Percentiles rank a stretch among this genome's conserved stretches.
phyloP scores from a whole-genome alignment of 2,329 filamentous ascomycete species.

The Didymella segeticola region DNA sequence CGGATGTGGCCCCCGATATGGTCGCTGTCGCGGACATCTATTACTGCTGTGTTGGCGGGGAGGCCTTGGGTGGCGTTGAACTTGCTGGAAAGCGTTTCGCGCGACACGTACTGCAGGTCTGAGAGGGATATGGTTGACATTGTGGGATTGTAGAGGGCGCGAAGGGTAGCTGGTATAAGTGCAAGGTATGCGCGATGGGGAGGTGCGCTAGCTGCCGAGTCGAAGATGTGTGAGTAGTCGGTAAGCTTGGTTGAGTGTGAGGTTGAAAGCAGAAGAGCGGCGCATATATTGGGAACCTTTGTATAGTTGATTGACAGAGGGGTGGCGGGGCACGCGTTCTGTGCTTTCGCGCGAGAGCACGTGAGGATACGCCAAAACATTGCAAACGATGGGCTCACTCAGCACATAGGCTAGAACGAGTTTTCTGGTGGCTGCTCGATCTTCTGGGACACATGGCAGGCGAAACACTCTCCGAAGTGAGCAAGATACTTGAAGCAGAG shows the following conservation, averaged over 20 bases:
- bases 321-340: slow-evolving; percentile 6
- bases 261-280: background rate
- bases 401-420: background rate
- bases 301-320: background rate
- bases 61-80: slow-evolving; percentile 44
- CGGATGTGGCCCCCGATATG: slow-evolving; percentile 90
- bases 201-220: background rate
- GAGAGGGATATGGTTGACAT: slow-evolving; percentile 66
- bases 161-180: background rate
- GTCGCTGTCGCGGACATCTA: slow-evolving; percentile 92
- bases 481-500: background rate
- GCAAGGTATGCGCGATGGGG: background rate
- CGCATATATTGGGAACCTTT: background rate
- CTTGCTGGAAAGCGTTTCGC: slow-evolving; percentile 65
- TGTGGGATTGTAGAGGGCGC: background rate
- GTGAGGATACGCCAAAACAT: background rate
- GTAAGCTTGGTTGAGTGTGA: background rate
- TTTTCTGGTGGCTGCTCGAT: background rate
- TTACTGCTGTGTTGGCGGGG: slow-evolving; percentile 65
- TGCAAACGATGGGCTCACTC: too few relatives aligned
- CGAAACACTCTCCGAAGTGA: background rate
- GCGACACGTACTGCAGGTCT: slow-evolving; percentile 70
- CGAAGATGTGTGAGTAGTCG: background rate
- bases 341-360: slow-evolving; percentile 2
- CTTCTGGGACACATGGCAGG: background rate